A percentile compares a stretch with the other conserved stretches of the same genome.
Conservation (phyloP, 2,329 filamentous ascomycete species). For the Neophaeococcomyces mojaviensis region DNA sequence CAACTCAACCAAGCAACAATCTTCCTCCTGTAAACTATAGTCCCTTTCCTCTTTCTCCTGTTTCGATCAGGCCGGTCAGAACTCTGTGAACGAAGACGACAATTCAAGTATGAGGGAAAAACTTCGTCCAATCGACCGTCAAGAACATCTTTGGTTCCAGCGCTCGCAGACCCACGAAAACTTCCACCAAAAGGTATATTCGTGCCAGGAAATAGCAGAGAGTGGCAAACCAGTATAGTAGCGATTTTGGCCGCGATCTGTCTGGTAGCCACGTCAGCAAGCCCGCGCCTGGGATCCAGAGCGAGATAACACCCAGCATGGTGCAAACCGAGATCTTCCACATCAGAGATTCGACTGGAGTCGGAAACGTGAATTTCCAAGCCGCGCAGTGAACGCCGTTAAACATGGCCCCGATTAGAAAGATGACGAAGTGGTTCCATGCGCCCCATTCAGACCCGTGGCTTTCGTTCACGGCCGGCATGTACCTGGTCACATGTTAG, state of each 20-base stretch:
- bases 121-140: slow-evolving; percentile 3
- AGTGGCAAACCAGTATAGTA: background rate
- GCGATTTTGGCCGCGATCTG: background rate
- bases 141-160: background rate
- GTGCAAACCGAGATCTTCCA: background rate
- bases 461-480: background rate
- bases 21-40: too few relatives aligned
- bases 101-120: background rate
- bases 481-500: background rate
- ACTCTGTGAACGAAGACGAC: too few relatives aligned
- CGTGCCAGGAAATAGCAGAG: background rate
- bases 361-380: background rate
- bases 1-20: too few relatives aligned
- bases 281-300: background rate
- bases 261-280: background rate
- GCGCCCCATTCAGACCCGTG: background rate
- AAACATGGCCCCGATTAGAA: background rate
- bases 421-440: background rate
- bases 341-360: background rate
- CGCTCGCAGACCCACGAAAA: background rate
- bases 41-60: too few relatives aligned
- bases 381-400: background rate
- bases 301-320: background rate
- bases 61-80: too few relatives aligned
- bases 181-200: background rate